Base-by-base conservation (phyloP, 2,329 filamentous ascomycete genomes). In the Beauveria sp. region DNA sequence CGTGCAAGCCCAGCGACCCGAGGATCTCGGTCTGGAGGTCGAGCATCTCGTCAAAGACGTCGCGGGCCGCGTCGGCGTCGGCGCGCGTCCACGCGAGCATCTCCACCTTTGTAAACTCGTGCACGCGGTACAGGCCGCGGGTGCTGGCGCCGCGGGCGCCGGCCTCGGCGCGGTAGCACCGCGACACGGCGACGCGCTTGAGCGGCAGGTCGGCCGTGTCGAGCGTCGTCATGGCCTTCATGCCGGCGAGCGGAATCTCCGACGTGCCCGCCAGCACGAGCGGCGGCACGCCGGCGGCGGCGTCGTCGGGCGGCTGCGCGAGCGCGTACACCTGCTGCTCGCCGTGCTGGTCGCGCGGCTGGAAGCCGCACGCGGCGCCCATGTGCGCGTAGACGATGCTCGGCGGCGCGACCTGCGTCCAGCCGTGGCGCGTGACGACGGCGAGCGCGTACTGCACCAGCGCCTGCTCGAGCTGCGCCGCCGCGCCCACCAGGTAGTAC, bases 21-120 rank as follows among this genome's bases (percentile, higher is more conserved):
- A 98, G 79, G 60, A 99, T 93, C 70, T 95, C 89, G 2, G 84
- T 89, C 75, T 99, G 95, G 58, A 97, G 88, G 63, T 85, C 83
- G 57, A 97, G 78, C 80, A 99, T 91, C 74, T 97, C 92, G 56
- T 90, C 79, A 72, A 96, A 96, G 14, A 93, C 68, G 0, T 81
- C 77, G 8, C 81, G 77, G 0, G 85, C 78, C 46, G 73, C 70
- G 38, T 70, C 71, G 2, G 68, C 62, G 58, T 85, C 80, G 1
- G 90, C 85, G 56, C 47, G 68, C 5, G 91, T 89, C 95, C 95
- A 99, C 0, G 89, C 92, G 72, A 99, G 98, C 80, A 99, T 87
- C 75, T 99, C 95, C 0, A 99, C 93, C 73, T 99, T 99, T 30
- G 92, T 96, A 75, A 99, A 99, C 75, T 99, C 95, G 75, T 99